Evolutionary conservation across 2,329 filamentous ascomycete genomes (phyloP).

Genomic region (Aureobasidium mangrovei): DNA sequence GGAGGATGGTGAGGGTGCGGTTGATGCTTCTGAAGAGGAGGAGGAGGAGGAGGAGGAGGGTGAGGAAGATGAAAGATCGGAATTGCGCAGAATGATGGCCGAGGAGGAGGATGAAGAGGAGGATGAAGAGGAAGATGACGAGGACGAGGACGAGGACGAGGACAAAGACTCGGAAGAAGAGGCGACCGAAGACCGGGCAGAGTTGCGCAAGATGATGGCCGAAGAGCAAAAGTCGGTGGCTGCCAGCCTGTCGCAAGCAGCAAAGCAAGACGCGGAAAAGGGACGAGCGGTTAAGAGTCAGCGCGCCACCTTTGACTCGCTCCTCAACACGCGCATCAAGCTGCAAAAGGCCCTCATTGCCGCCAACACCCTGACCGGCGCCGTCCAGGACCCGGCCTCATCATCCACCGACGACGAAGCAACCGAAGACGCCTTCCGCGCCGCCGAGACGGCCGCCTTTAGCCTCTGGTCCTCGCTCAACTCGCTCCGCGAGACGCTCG

Average conservation of each 20-base stretch:
- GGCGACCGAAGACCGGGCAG: slow-evolving; percentile 40
- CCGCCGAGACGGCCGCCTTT: slow-evolving; percentile 77
- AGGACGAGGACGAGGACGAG: slow-evolving; percentile 34
- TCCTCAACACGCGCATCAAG: slow-evolving; percentile 84
- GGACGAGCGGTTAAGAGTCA: slow-evolving; percentile 80
- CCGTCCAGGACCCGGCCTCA: slow-evolving; percentile 14
- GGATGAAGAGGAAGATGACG: slow-evolving; percentile 25
- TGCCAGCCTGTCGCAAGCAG: slow-evolving; percentile 55
- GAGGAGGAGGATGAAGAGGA: slow-evolving; percentile 23
- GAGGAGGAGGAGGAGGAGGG: slow-evolving; percentile 24
- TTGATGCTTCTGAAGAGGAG: slow-evolving; percentile 35
- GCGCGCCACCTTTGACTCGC: slow-evolving; percentile 73
- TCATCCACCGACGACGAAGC: slow-evolving; percentile 27
- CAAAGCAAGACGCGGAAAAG: slow-evolving; percentile 71
- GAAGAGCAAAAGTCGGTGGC: slow-evolving; percentile 59
- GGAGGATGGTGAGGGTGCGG: slow-evolving; percentile 19
- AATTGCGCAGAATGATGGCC: slow-evolving; percentile 5
- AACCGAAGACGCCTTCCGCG: slow-evolving; percentile 48
- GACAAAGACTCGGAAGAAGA: slow-evolving; percentile 29
- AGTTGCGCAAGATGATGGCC: slow-evolving; percentile 59
- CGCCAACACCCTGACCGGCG: slow-evolving; percentile 59
- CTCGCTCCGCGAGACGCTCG: slow-evolving; percentile 55
- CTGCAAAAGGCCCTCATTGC: slow-evolving; percentile 84
- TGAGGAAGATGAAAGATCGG: slow-evolving; percentile 12
- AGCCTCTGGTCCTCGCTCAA: slow-evolving; percentile 77